Evolutionary conservation across 257 asterid genomes (phyloP), one percentile per base, ranked within the genome.

Genomic region (Solanum raphanifolium): DNA sequence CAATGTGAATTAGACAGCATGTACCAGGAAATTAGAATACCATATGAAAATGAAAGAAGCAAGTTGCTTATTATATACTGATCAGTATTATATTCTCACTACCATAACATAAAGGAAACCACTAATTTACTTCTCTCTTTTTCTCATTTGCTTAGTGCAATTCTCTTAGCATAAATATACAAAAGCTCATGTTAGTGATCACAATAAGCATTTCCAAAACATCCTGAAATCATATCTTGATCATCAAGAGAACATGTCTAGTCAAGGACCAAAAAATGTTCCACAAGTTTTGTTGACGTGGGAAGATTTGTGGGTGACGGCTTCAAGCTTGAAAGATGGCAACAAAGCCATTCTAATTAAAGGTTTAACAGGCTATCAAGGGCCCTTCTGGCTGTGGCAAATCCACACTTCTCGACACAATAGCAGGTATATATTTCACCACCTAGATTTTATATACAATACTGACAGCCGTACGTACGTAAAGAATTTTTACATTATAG

Each of bases 281-380:
- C 38, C 38, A 36, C 9, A 36, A 7, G 85, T 86, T 9, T 79
- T 43, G 72, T 72, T 90, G 88, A 91, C 91, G 65, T 91, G 93
- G 93, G 85, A 91, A 71, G 92, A 91, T 88, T 35, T 91, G 35
- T 86, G 90, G 90, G 92, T 91, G 23, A 90, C 83, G 23, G 84
- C 86, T 11, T 60, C 89, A 9, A 60, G 18, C 23, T 83, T 76
- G 5, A 90, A 39, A 41, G 73, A 83, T 20, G 90, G 90, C 16
- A 41, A 38, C 23, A 90, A 86, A 15, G 32, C 88, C 35, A 86
- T 86, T 68, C 88, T 86, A n/a, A n/a, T n/a, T 31, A 69, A 86
- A 71, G 88, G 88, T 3, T 75, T 86, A 74, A 86, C 83, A 10
- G 88, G 88, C 23, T 86, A 86, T 86, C 41, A 71, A 43, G 88